Percentiles rank a stretch among this genome's conserved stretches.
Conservation (phyloP, 805 yeast species). For the Ogataea neopini region DNA sequence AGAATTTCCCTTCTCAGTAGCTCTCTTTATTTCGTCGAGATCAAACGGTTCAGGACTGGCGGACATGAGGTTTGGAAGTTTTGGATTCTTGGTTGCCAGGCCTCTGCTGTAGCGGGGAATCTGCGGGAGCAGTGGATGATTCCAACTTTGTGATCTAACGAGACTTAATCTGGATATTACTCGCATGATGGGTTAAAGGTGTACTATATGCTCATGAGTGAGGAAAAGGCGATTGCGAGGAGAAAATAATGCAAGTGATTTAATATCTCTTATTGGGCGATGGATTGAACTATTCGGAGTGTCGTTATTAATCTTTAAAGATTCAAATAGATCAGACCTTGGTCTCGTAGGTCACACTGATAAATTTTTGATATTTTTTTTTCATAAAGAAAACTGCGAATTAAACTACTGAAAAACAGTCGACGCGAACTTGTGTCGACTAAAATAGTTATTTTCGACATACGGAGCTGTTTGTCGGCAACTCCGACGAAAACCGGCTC, state of each 20-base stretch:
- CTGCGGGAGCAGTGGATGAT: neutral
- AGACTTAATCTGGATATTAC: neutral
- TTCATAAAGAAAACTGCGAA: too few species aligned
- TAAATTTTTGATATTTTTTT: too few species aligned
- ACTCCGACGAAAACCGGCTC: constrained; percentile 24
- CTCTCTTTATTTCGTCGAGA: constrained; percentile 1
- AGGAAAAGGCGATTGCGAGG: neutral
- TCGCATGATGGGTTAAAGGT: constrained; percentile 1
- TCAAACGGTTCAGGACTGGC: constrained; percentile 6
- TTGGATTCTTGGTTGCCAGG: neutral
- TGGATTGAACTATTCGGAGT: too few species aligned
- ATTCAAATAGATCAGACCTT: too few species aligned
- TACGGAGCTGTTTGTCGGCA: constrained; percentile 3
- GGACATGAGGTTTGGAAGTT: constrained; percentile 1
- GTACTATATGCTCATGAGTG: neutral
- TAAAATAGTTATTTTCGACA: neutral
- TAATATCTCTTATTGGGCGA: too few species aligned
- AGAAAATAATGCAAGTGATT: too few species aligned
- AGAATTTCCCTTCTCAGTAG: constrained; percentile 12
- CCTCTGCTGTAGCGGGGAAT: neutral
- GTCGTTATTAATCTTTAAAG: too few species aligned
- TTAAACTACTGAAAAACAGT: too few species aligned
- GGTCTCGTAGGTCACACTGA: too few species aligned
- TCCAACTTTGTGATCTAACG: neutral
- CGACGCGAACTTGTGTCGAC: neutral